Evolutionary conservation across 2,329 filamentous ascomycete genomes (phyloP), one percentile per base, ranked within the genome.

Genomic region (Lecanicillium sp.): DNA sequence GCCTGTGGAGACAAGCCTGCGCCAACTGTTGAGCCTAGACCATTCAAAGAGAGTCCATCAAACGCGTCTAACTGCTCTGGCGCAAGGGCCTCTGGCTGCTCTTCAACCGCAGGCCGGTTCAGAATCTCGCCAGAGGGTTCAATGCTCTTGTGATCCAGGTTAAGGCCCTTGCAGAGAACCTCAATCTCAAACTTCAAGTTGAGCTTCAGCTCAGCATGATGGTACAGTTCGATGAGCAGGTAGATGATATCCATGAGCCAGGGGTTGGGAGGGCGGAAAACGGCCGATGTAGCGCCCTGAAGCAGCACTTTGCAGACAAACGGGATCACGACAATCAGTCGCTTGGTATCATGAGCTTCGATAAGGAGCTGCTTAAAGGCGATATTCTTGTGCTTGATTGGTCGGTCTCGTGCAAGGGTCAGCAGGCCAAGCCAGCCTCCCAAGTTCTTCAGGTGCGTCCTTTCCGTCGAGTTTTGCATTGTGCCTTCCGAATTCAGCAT

Each of bases 161-260:
- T 83, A 13, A 98, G 69, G 11, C 89, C 89, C 57, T 94, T 94
- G 69, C 89, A 98, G 17, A 98, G 73, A 18, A 98, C 89, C 61
- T 98, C 92, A 42, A 98, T 97, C 60, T 98, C 92, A 51, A 98
- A 98, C 53, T 97, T 98, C 37, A 95, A 80, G 50, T 97, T 97
- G 28, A 98, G 75, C 59, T 97, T 97, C 40, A 98, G 69, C 51
- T 96, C 90, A 12, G 87, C 87, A 52, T 85, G 84, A 54, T 95
- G 84, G 54, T 98, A 98, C 4, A 98, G 72, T 55, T 98, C 94
- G 51, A 95, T 86, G 27, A 98, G 72, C 7, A 97, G 70, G 46
- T 86, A 78, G 40, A 98, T 79, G 39, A 98, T 92, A 52, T 98
- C 92, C 85, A 96, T 94, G 32, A 96, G 62, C 92, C 92, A 98